Evolutionary conservation across 106 monocot species (phyloP).

Genomic region (Dendrobium huoshanense): DNA sequence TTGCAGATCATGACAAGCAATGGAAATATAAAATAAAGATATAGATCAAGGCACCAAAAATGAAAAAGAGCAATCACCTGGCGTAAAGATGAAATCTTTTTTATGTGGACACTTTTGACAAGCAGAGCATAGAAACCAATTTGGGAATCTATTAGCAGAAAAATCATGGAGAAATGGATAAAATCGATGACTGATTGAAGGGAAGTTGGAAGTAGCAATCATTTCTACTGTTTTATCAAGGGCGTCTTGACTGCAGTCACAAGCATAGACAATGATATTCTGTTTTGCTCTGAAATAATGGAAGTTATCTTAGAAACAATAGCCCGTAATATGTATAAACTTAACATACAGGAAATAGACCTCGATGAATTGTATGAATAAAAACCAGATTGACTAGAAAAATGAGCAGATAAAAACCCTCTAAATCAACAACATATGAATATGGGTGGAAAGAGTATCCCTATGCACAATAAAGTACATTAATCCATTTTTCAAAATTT

Average conservation of each 20-base stretch:
- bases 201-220: slow-evolving; percentile 23
- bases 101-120: slow-evolving; percentile 30
- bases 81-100: slow-evolving; percentile 2
- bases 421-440: background rate
- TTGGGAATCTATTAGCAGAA: slow-evolving; percentile 48
- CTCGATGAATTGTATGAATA: background rate
- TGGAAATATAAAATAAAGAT: background rate
- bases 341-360: background rate
- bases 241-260: slow-evolving; percentile 83
- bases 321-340: background rate
- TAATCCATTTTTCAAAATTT: background rate
- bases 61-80: slow-evolving; percentile 28
- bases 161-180: slow-evolving; percentile 68
- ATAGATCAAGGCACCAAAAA: background rate
- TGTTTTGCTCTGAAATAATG: slow-evolving; percentile 44
- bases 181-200: slow-evolving; percentile 35
- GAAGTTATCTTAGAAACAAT: slow-evolving; percentile 5
- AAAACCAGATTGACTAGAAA: background rate
- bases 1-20: background rate
- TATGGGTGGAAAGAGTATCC: background rate
- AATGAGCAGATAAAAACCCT: background rate
- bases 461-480: background rate
- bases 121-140: slow-evolving; percentile 68
- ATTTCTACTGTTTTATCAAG: slow-evolving; percentile 65
- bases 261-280: slow-evolving; percentile 61